phyloP scores from a whole-genome alignment of 164 flowering plant genomes.

The Stephania japonica region DNA sequence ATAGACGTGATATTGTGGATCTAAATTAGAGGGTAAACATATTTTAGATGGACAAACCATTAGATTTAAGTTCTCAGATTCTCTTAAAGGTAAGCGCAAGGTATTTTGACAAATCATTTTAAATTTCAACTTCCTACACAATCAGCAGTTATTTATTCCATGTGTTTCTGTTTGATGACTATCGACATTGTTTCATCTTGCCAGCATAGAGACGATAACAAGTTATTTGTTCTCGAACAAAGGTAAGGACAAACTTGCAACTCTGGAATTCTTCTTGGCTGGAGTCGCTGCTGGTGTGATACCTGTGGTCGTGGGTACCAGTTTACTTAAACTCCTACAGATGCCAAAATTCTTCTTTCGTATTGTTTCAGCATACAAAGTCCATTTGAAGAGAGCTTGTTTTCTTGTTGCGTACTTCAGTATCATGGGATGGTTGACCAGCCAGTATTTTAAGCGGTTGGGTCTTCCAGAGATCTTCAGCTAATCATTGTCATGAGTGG shows the following conservation, averaged over 20 bases:
- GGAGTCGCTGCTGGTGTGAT: background rate
- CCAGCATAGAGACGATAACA: background rate
- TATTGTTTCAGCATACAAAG: background rate
- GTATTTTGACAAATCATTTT: too few relatives aligned
- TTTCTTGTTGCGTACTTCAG: background rate
- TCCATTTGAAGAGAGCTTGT: background rate
- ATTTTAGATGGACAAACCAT: background rate
- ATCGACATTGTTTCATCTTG: background rate
- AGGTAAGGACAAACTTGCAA: background rate
- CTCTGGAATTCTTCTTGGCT: background rate
- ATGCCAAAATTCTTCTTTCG: background rate
- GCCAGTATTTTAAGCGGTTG: background rate
- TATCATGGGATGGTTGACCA: background rate
- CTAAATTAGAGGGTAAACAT: background rate
- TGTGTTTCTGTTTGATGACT: background rate
- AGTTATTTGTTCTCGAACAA: background rate
- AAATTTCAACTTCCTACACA: too few relatives aligned
- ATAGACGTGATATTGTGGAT: background rate
- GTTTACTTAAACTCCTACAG: background rate
- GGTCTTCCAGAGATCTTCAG: background rate
- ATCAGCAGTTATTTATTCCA: background rate
- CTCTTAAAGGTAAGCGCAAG: background rate
- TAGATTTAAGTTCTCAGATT: too few relatives aligned
- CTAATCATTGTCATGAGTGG: too few relatives aligned
- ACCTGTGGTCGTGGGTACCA: background rate